A percentile compares a stretch with the other conserved stretches of the same genome.
Evolutionary conservation across 169 alveolate species (phyloP).

Genomic region (Eimeria brunetti): DNA sequence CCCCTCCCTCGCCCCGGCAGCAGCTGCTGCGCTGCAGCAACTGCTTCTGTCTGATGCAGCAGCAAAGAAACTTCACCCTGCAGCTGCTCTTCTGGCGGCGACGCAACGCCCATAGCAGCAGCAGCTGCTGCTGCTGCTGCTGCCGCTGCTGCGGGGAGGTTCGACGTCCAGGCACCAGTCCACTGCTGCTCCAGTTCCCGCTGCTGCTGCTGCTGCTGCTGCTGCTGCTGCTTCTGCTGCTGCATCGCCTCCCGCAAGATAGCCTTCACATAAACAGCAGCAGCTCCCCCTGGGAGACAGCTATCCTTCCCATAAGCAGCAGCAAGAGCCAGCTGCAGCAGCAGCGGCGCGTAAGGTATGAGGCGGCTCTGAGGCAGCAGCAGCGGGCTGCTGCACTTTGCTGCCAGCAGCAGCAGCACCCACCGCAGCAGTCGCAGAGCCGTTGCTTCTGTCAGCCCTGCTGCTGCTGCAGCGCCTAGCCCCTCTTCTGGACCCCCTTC

Average conservation of each 20-base stretch:
- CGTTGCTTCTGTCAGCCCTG: conserved; percentile 1
- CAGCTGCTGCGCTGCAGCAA: conserved; percentile 48
- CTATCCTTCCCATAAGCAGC: conserved; percentile 36
- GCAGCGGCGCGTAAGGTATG: conserved; percentile 22
- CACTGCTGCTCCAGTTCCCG: background rate
- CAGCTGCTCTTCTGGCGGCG: conserved; percentile 6
- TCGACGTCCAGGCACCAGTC: background rate
- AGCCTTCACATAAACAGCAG: background rate
- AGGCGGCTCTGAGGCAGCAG: conserved; percentile 23
- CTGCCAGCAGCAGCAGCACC: conserved; percentile 63
- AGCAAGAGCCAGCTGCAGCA: conserved; percentile 43
- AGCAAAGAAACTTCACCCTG: conserved; percentile 19
- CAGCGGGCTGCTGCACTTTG: conserved; percentile 31
- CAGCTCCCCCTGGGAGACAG: conserved; percentile 15
- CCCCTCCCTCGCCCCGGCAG: background rate
- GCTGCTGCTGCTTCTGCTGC: conserved; percentile 27
- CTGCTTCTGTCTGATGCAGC: conserved; percentile 48
- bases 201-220: conserved; percentile 29
- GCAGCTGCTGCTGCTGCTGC: conserved; percentile 62
- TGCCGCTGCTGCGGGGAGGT: background rate
- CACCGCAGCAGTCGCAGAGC: conserved; percentile 60
- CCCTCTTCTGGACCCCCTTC: background rate
- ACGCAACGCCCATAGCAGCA: conserved; percentile 36
- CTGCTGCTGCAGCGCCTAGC: background rate
- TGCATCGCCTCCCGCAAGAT: conserved; percentile 23